Evolutionary conservation across 2,329 filamentous ascomycete genomes (phyloP).

Genomic region (Arthroderma sp.): DNA sequence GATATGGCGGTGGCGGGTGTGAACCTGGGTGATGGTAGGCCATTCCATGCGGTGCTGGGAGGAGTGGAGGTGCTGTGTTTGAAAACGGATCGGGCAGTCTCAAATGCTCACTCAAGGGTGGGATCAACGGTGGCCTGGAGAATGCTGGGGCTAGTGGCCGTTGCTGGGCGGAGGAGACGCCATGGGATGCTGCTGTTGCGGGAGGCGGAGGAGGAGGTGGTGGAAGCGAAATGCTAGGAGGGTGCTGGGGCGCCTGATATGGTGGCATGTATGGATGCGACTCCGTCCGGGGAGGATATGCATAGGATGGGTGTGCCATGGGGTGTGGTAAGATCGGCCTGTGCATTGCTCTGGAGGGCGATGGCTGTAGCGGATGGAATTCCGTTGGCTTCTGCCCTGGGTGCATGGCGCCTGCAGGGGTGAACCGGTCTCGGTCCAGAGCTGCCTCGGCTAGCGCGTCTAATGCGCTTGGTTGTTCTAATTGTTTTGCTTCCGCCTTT

Average conservation of each 20-base stretch:
- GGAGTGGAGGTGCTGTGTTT: constrained; percentile 19
- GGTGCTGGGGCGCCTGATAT: background rate
- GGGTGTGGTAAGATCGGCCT: constrained; percentile 21
- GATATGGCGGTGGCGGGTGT: constrained; percentile 8
- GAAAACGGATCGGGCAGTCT: constrained; percentile 27
- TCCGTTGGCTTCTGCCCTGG: constrained; percentile 13
- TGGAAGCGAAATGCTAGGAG: background rate
- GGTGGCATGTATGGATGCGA: constrained; percentile 13
- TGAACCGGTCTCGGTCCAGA: background rate
- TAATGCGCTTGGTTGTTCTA: constrained; percentile 16
- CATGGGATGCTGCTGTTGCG: background rate
- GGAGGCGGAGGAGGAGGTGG: background rate
- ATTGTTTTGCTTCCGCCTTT: constrained; percentile 10
- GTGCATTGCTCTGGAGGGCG: constrained; percentile 8
- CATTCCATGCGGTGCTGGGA: constrained; percentile 28
- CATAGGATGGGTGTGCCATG: constrained; percentile 19
- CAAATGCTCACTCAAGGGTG: constrained; percentile 19
- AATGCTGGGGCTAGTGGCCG: constrained; percentile 26
- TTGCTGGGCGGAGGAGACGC: constrained; percentile 4
- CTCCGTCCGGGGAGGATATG: too few relatives aligned
- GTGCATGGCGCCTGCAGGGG: constrained; percentile 11
- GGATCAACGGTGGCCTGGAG: constrained; percentile 12
- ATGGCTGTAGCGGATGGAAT: background rate
- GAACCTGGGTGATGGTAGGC: constrained; percentile 22
- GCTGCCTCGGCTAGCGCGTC: constrained; percentile 23